Evolutionary conservation across 768 basidiomycete genomes (phyloP), one percentile per base, ranked within the genome.

Genomic region (Lanmaoa rubissima): DNA sequence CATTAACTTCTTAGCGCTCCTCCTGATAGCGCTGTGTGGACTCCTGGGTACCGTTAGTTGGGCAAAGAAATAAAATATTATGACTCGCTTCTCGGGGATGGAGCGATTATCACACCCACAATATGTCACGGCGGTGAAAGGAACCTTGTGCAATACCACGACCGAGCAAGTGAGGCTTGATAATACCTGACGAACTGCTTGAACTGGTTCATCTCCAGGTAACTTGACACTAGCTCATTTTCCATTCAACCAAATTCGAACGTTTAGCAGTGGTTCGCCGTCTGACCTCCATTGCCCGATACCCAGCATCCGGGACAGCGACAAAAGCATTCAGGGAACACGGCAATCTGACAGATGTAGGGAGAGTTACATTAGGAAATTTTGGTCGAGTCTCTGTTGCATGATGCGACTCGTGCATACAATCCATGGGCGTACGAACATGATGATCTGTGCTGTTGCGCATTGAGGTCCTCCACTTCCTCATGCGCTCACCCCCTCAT

Each of bases 361-460:
- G 14, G 4, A 14, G 7, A 31, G 40, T 48, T 36, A 24, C 44
- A 41, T 51, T 53, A 38, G 36, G 32, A 48, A 26, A 26, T 53
- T 58, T 48, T 21, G 38, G 45, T 54, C 17, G 39, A 32, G 48
- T 55, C 51, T 61, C 47, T 51, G 59, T 69, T 54, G 52, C 60
- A 58, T 58, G 35, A 42, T 55, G 56, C 28, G 28, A 58, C 45
- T 58, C 35, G 49, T 57, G 61, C 58, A 66, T 63, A 61, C 57
- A 60, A 50, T 53, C 47, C 50, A 60, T 64, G 41, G 38, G 52
- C 61, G 63, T 69, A 63, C 44, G 57, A 60, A 57, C 57, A 68
- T 61, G 57, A 55, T 54, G 58, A 54, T 51, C 34, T 48, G 38
- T 60, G 54, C 38, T 42, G 52, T 51, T 19, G 55, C 49, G 39